Evolutionary conservation across 2,329 filamentous ascomycete species (phyloP).

Genomic region (Aspergillus novofumigatus): DNA sequence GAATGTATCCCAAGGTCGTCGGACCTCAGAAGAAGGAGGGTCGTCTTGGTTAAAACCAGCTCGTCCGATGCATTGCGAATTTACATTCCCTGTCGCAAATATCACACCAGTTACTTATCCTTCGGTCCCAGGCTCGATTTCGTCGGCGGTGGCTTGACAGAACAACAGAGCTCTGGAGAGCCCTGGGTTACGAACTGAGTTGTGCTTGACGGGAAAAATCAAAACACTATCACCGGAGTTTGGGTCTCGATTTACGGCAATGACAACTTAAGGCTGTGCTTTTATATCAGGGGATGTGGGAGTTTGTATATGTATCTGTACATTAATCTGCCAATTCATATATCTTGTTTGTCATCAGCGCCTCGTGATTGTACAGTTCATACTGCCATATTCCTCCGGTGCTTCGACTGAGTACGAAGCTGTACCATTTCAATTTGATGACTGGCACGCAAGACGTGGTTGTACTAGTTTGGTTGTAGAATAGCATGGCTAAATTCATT

Average conservation of each 20-base stretch:
- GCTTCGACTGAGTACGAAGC: no score
- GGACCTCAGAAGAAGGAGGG: constrained; percentile 63
- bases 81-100: background rate
- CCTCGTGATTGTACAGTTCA: no score
- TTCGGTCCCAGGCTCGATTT: background rate
- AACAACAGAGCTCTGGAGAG: background rate
- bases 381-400: no score
- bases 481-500: background rate
- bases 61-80: background rate
- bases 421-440: no score
- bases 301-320: constrained; percentile 19
- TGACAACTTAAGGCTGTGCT: constrained; percentile 15
- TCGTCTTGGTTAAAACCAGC: constrained; percentile 28
- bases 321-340: constrained; percentile 11
- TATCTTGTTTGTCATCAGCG: background rate
- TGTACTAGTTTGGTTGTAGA: background rate
- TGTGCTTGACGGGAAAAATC: background rate
- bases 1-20: constrained; percentile 71
- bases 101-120: constrained; percentile 6
- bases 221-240: constrained; percentile 9
- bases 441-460: no score
- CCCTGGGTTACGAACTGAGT: constrained; percentile 11
- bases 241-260: constrained; percentile 2
- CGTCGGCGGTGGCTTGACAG: background rate
- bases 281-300: constrained; percentile 8